A percentile compares a stretch with the other conserved stretches of the same genome.
Conservation (phyloP, 257 asterid genomes). For the Cordia subcordata region DNA sequence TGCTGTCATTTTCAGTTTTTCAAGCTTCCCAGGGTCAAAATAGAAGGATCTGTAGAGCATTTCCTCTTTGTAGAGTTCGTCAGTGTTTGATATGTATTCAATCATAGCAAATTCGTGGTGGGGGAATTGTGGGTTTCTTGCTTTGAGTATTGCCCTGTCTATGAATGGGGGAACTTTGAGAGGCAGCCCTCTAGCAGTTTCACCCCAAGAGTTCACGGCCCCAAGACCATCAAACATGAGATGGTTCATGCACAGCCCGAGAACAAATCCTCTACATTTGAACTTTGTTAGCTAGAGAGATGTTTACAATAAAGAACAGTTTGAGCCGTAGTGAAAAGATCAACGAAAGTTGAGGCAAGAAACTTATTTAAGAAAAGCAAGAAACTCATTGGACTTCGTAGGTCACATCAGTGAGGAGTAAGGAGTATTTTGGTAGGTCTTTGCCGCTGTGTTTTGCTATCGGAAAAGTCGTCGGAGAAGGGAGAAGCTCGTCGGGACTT, state of each 20-base stretch:
- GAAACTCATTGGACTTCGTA: too few species aligned
- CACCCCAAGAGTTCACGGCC: not conserved
- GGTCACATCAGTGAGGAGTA: too few species aligned
- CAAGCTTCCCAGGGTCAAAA: constrained; percentile 62
- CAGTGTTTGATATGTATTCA: constrained; percentile 52
- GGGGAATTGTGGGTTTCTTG: constrained; percentile 66
- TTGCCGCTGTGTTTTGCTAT: too few species aligned
- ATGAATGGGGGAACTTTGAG: constrained; percentile 58
- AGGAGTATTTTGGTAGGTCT: too few species aligned
- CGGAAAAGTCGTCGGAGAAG: too few species aligned
- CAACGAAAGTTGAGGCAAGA: too few species aligned
- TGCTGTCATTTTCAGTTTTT: constrained; percentile 44
- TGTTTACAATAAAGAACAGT: not conserved
- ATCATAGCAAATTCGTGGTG: constrained; percentile 80
- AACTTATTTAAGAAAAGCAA: too few species aligned
- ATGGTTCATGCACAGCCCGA: constrained; percentile 88
- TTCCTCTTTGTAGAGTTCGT: constrained; percentile 54
- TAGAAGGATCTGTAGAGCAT: constrained; percentile 65
- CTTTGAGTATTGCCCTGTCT: constrained; percentile 65
- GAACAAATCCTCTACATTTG: constrained; percentile 89
- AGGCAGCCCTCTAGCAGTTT: constrained; percentile 57
- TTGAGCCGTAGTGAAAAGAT: too few species aligned
- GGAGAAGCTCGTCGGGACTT: too few species aligned
- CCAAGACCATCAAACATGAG: constrained; percentile 57
- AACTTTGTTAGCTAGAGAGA: constrained; percentile 62